Percentiles rank a stretch among this genome's conserved stretches.
Evolutionary conservation across 2,329 filamentous ascomycete species (phyloP).

Genomic region (Thermothelomyces thermophilus): DNA sequence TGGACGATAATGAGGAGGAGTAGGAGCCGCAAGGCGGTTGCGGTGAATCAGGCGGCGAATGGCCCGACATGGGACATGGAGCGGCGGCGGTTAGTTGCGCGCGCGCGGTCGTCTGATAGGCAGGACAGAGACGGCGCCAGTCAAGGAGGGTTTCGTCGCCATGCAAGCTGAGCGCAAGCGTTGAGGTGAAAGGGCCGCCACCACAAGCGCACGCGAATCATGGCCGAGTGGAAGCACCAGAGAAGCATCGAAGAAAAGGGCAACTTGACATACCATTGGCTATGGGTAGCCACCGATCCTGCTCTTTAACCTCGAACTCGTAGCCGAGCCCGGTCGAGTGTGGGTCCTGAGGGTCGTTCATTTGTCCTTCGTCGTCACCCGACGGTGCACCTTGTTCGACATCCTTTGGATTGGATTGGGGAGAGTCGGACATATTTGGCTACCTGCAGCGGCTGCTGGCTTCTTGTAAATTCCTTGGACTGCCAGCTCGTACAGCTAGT

Average conservation of each 20-base stretch:
- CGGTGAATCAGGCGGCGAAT: slow-evolving; percentile 47
- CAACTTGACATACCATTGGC: slow-evolving; percentile 86
- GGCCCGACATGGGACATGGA: slow-evolving; percentile 50
- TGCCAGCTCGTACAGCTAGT: slow-evolving; percentile 51
- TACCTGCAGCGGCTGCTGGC: slow-evolving; percentile 59
- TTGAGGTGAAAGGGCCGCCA: slow-evolving; percentile 24
- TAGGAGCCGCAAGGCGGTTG: slow-evolving; percentile 34
- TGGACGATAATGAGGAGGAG: slow-evolving; percentile 37
- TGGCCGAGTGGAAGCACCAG: slow-evolving; percentile 38
- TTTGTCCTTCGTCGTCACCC: slow-evolving; percentile 88
- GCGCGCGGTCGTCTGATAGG: slow-evolving; percentile 32
- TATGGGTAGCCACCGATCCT: slow-evolving; percentile 99
- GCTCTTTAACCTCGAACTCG: slow-evolving; percentile 99
- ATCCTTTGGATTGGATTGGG: slow-evolving; percentile 86
- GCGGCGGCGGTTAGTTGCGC: slow-evolving; percentile 17
- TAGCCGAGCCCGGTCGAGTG: slow-evolving; percentile 69
- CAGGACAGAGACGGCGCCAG: slow-evolving; percentile 45
- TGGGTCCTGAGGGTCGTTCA: slow-evolving; percentile 80
- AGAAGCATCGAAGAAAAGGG: slow-evolving; percentile 37
- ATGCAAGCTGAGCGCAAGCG: slow-evolving; percentile 27
- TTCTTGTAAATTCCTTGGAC: slow-evolving; percentile 53
- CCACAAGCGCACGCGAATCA: slow-evolving; percentile 31
- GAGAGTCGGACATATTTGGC: slow-evolving; percentile 86
- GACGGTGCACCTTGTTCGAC: slow-evolving; percentile 90
- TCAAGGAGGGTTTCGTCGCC: slow-evolving; percentile 27